Evolutionary conservation across 495 filamentous ascomycete genomes (phyloP).

Genomic region (Sordaria brevicollis): DNA sequence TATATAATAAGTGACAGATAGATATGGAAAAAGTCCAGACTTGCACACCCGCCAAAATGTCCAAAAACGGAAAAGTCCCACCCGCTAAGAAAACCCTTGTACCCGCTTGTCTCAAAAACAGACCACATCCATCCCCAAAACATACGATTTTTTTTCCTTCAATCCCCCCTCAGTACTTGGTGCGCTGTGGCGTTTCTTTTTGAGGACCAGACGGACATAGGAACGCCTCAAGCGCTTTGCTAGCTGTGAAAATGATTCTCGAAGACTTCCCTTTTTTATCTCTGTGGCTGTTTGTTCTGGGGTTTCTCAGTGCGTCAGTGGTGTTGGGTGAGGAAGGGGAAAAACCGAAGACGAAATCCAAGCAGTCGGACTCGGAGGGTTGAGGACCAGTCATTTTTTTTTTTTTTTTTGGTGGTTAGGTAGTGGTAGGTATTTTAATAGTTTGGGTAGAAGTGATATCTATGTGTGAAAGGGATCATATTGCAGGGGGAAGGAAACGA

Average conservation of each 20-base stretch:
- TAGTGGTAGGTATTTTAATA: background rate
- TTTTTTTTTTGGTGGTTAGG: too few relatives aligned
- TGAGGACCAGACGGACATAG: too few relatives aligned
- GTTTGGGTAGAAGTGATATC: background rate
- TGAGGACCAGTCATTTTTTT: background rate
- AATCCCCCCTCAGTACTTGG: background rate
- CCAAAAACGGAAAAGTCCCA: background rate
- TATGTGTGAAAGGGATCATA: background rate
- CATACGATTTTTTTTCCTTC: background rate
- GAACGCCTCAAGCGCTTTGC: background rate
- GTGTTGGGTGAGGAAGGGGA: background rate
- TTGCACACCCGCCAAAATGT: too few relatives aligned
- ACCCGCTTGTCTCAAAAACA: background rate
- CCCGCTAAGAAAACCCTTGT: too few relatives aligned
- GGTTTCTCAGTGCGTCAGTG: too few relatives aligned
- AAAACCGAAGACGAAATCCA: background rate
- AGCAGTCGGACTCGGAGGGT: background rate
- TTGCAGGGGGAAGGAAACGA: background rate
- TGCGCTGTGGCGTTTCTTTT: background rate
- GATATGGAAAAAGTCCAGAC: background rate
- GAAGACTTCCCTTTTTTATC: background rate
- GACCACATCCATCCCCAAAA: background rate
- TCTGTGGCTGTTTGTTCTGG: background rate
- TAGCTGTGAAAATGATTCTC: background rate
- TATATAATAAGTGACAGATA: background rate